Evolutionary conservation across 2,329 filamentous ascomycete genomes (phyloP).

Genomic region (Microascus cirrosus): DNA sequence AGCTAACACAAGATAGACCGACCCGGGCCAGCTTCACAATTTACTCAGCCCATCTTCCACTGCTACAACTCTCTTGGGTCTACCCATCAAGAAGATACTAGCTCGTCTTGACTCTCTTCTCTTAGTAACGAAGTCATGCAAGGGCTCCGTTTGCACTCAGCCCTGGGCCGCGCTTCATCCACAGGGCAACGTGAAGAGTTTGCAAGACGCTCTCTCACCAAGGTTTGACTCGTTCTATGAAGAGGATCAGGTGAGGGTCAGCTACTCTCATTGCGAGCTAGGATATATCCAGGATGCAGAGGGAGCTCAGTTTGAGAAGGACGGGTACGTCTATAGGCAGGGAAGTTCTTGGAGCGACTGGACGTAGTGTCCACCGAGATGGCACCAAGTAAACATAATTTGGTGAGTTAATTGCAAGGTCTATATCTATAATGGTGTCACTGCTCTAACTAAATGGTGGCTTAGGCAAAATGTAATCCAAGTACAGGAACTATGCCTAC

Average conservation of each 20-base stretch:
- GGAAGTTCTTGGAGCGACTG: conserved; percentile 16
- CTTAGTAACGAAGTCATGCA: conserved; percentile 49
- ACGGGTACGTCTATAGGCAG: conserved; percentile 13
- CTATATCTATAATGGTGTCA: no score
- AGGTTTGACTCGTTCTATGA: conserved; percentile 41
- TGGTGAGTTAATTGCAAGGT: no score
- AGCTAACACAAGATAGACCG: conserved; percentile 22
- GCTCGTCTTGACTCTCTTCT: conserved; percentile 45
- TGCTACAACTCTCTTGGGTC: conserved; percentile 16
- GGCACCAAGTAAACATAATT: neutral
- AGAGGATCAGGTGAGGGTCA: conserved; percentile 30
- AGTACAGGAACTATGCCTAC: no score
- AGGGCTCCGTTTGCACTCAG: conserved; percentile 34
- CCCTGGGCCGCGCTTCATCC: conserved; percentile 48
- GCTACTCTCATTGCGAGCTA: conserved; percentile 38
- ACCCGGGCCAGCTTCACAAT: conserved; percentile 32
- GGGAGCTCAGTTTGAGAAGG: conserved; percentile 30
- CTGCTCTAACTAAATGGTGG: no score
- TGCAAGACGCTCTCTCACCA: conserved; percentile 35
- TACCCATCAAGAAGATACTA: conserved; percentile 26
- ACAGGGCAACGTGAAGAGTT: conserved; percentile 32
- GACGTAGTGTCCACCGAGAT: conserved; percentile 7
- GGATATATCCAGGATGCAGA: conserved; percentile 46
- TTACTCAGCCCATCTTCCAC: conserved; percentile 9
- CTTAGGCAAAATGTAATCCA: no score